A percentile compares a stretch with the other conserved stretches of the same genome.
phyloP scores from a whole-genome alignment of 805 yeast genomes.

The Priceomyces carsonii region DNA sequence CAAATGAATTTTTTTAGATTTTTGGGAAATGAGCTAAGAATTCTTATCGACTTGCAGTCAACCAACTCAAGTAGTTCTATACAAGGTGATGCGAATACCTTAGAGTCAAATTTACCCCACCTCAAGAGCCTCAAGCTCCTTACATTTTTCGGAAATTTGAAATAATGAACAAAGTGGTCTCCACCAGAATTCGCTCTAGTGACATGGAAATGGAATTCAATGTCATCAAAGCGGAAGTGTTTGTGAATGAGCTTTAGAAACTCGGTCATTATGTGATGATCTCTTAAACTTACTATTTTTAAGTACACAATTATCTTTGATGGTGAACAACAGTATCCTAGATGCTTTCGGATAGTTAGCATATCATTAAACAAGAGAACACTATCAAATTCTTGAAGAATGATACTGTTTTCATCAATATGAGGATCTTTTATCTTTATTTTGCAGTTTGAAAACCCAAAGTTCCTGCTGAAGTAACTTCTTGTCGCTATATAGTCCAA shows the following conservation, averaged over 20 bases:
- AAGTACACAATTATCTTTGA: background rate
- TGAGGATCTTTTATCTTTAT: background rate
- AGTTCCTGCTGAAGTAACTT: slow-evolving; percentile 2
- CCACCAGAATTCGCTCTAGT: background rate
- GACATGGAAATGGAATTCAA: slow-evolving; percentile 1
- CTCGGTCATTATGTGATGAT: slow-evolving; percentile 1
- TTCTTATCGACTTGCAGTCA: slow-evolving; percentile 4
- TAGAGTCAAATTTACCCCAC: background rate
- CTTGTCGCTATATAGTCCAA: slow-evolving; percentile 1
- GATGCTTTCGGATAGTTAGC: background rate
- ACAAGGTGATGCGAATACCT: background rate
- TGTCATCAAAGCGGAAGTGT: slow-evolving; percentile 1
- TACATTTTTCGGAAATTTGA: background rate
- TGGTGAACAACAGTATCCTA: background rate
- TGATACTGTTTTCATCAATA: background rate
- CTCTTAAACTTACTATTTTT: background rate
- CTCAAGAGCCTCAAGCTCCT: background rate
- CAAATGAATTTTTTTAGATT: slow-evolving; percentile 2
- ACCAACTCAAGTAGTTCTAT: slow-evolving; percentile 3
- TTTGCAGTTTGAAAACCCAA: slow-evolving; percentile 1
- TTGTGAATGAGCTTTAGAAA: slow-evolving; percentile 1
- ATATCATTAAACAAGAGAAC: background rate
- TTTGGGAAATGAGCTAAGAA: slow-evolving; percentile 1
- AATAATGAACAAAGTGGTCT: background rate
- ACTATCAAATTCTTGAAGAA: background rate